These are phyloP conservation scores for Trametes versicolor DNA, from an alignment of 1,284 basidiomycete genomes.

Conservation along the genomic window DNA sequence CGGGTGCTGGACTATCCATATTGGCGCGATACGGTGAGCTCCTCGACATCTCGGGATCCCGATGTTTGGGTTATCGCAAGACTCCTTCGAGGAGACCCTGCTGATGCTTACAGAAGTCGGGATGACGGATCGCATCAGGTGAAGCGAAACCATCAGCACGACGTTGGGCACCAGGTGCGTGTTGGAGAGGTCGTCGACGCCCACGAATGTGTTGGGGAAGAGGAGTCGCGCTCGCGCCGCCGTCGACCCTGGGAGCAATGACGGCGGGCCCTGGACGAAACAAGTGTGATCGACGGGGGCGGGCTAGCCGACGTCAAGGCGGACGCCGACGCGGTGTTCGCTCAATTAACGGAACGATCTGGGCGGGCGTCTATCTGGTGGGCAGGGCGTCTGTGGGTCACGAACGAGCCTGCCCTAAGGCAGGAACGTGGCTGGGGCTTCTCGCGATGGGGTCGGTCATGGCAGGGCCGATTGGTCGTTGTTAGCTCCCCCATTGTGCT, in stretches of 20 bases:
- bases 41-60: background rate
- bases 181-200: background rate
- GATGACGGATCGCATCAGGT: constrained; percentile 7
- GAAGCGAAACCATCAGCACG: background rate
- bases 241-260: background rate
- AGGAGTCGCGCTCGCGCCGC: background rate
- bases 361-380: constrained; percentile 24
- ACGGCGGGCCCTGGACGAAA: constrained; percentile 3
- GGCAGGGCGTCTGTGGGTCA: constrained; percentile 28
- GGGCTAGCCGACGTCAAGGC: constrained; percentile 28
- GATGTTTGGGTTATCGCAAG: background rate
- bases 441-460: constrained; percentile 35
- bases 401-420: constrained; percentile 45
- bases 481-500: constrained; percentile 43
- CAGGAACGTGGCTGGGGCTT: constrained; percentile 40
- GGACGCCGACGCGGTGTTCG: constrained; percentile 18
- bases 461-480: constrained; percentile 30
- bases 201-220: background rate
- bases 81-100: background rate
- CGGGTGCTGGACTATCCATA: background rate
- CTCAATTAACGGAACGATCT: constrained; percentile 34
- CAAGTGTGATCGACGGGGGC: constrained; percentile 24
- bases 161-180: constrained; percentile 1
- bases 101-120: constrained; percentile 3
- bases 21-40: background rate